A percentile compares a stretch with the other conserved stretches of the same genome.
These are phyloP conservation scores for Lepraria neglecta DNA, from an alignment of 495 filamentous ascomycete genomes.

Conservation along the genomic window DNA sequence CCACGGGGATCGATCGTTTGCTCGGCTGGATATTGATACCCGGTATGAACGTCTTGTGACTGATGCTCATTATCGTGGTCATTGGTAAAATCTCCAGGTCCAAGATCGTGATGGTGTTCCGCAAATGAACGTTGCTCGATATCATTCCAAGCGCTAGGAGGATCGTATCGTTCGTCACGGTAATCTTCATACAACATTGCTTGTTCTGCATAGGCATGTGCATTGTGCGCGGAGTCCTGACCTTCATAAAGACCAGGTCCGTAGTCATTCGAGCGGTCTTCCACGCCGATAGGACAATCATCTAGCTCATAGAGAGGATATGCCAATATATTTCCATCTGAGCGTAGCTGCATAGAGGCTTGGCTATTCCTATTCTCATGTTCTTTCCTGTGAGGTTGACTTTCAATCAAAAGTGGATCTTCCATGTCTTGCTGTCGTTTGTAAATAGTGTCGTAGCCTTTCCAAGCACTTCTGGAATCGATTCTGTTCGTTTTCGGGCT, in stretches of 20 bases:
- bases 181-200: not conserved
- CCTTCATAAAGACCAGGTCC: not conserved
- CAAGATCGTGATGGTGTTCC: not conserved
- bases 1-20: too few relatives aligned
- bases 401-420: not conserved
- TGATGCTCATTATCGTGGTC: not conserved
- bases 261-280: not conserved
- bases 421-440: constrained; percentile 11
- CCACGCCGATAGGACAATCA: not conserved
- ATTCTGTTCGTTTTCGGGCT: not conserved
- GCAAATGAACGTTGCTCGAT: not conserved
- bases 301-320: not conserved
- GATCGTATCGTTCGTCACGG: not conserved
- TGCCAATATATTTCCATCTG: not conserved
- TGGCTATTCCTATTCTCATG: not conserved
- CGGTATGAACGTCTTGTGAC: not conserved
- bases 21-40: too few relatives aligned
- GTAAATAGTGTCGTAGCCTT: constrained; percentile 18
- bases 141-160: not conserved
- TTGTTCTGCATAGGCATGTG: not conserved
- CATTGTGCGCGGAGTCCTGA: not conserved
- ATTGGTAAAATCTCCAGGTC: not conserved
- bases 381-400: not conserved
- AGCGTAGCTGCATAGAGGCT: not conserved
- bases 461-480: constrained; percentile 19